Percentiles rank a stretch among this genome's conserved stretches.
These are phyloP conservation scores for Wallacemonas rigidus DNA, from an alignment of 208 protist species.

Conservation along the genomic window DNA sequence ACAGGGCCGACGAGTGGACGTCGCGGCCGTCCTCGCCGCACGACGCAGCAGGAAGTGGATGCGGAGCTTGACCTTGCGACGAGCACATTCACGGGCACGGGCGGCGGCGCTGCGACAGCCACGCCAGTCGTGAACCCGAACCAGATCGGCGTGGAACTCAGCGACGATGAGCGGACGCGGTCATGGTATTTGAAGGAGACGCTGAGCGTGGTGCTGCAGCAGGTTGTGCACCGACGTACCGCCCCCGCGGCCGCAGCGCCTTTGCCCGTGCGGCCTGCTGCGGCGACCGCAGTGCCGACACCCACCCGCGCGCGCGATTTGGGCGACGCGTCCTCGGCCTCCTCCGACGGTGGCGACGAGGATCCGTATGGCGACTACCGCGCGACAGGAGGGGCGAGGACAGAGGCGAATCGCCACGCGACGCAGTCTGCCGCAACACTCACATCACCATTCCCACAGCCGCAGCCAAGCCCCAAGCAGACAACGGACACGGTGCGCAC, in stretches of 20 bases:
- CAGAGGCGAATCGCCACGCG: neutral
- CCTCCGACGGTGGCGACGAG: neutral
- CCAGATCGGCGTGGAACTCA: conserved; percentile 76
- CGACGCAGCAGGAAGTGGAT: neutral
- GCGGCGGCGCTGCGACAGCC: neutral
- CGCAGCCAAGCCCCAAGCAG: neutral
- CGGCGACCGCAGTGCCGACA: neutral
- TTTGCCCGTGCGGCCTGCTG: neutral
- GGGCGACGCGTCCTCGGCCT: neutral
- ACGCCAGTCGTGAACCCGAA: conserved; percentile 61
- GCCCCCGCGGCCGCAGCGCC: conserved; percentile 1
- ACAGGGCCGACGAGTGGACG: neutral
- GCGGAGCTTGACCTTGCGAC: conserved; percentile 1
- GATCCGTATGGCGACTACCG: neutral
- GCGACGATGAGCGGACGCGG: conserved; percentile 46
- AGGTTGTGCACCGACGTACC: conserved; percentile 33
- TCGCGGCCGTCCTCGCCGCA: conserved; percentile 1
- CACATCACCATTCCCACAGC: neutral
- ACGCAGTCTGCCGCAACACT: neutral
- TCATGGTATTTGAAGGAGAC: conserved; percentile 76
- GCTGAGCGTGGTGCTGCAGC: conserved; percentile 51
- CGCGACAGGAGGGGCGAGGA: neutral
- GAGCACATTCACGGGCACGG: neutral
- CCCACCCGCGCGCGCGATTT: too few relatives aligned
- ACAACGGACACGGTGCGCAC: conserved; percentile 5